A percentile compares a stretch with the other conserved stretches of the same genome.
Conservation (phyloP, 2,329 filamentous ascomycete genomes). For the Xylaria digitata region DNA sequence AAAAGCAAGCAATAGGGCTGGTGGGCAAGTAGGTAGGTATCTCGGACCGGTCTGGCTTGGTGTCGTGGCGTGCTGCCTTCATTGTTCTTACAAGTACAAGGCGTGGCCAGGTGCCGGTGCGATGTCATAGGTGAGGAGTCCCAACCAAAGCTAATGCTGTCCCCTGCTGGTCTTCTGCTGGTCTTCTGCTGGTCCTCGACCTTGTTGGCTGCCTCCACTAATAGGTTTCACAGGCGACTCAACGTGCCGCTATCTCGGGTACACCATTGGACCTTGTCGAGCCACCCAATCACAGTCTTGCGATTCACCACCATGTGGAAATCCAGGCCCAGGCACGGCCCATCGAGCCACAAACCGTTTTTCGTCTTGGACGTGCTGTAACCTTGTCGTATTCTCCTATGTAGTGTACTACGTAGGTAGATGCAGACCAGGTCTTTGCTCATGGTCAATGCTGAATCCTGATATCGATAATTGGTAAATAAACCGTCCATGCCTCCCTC, state of each 20-base stretch:
- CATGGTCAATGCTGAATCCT: slow-evolving; percentile 3
- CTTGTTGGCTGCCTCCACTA: slow-evolving; percentile 42
- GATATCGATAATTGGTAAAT: too few species aligned
- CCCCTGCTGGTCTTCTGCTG: background rate
- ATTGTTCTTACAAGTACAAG: background rate
- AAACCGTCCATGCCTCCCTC: too few species aligned
- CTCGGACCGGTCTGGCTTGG: slow-evolving; percentile 19
- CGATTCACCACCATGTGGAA: slow-evolving; percentile 21
- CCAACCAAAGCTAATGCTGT: too few species aligned
- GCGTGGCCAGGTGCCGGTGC: slow-evolving; percentile 24
- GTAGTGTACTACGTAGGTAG: background rate
- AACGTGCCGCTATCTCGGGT: slow-evolving; percentile 47
- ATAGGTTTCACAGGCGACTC: slow-evolving; percentile 45
- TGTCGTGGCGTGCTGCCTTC: slow-evolving; percentile 17
- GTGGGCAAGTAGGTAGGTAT: background rate
- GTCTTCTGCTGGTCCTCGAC: slow-evolving; percentile 1
- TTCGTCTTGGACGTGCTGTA: slow-evolving; percentile 17
- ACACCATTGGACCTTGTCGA: slow-evolving; percentile 43
- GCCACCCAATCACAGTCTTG: slow-evolving; percentile 30
- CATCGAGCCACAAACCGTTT: slow-evolving; percentile 26
- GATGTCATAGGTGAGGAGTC: slow-evolving; percentile 40
- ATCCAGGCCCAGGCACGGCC: slow-evolving; percentile 20
- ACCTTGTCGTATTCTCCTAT: slow-evolving; percentile 12
- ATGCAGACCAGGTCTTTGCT: slow-evolving; percentile 16
- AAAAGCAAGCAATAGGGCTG: slow-evolving; percentile 18